A percentile compares a stretch with the other conserved stretches of the same genome.
Conservation (phyloP, 1,139 yeast genomes). For the Blastobotrys buckinghamii region DNA sequence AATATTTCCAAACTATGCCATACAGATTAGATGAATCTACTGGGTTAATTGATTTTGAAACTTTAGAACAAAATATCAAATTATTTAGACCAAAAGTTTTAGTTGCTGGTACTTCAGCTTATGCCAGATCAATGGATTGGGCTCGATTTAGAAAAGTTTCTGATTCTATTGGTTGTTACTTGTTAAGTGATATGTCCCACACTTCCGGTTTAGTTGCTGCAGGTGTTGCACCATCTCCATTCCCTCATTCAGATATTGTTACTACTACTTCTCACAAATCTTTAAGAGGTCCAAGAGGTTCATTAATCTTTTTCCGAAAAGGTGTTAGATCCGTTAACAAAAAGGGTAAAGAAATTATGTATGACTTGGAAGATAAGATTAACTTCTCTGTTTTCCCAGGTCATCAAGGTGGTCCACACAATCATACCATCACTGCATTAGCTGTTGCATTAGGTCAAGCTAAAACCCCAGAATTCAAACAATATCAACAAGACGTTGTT, state of each 20-base stretch:
- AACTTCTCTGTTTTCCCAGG: slow-evolving; percentile 99
- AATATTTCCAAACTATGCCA: slow-evolving; percentile 98
- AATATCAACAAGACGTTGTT: slow-evolving; percentile 83
- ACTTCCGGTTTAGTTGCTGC: slow-evolving; percentile 95
- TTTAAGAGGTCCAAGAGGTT: slow-evolving; percentile 98
- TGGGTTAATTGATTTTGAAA: slow-evolving; percentile 92
- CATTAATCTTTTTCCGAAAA: slow-evolving; percentile 97
- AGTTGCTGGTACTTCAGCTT: slow-evolving; percentile 98
- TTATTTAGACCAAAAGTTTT: slow-evolving; percentile 92
- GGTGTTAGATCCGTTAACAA: slow-evolving; percentile 88
- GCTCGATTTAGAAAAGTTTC: slow-evolving; percentile 95
- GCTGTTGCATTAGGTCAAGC: slow-evolving; percentile 97
- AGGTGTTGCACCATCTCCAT: slow-evolving; percentile 94
- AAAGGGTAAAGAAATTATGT: slow-evolving; percentile 83
- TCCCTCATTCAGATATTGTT: slow-evolving; percentile 93
- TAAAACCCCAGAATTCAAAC: slow-evolving; percentile 81
- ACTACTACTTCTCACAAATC: slow-evolving; percentile 98
- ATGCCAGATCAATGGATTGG: slow-evolving; percentile 92
- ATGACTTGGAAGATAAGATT: slow-evolving; percentile 90
- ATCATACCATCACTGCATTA: slow-evolving; percentile 95
- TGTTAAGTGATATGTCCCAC: slow-evolving; percentile 97
- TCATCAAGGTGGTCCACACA: slow-evolving; percentile 99
- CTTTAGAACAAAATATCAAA: slow-evolving; percentile 81
- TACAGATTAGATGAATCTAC: slow-evolving; percentile 88
- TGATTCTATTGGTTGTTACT: slow-evolving; percentile 92